Conservation (phyloP, 768 basidiomycete species). For the Lentinula edodes region DNA sequence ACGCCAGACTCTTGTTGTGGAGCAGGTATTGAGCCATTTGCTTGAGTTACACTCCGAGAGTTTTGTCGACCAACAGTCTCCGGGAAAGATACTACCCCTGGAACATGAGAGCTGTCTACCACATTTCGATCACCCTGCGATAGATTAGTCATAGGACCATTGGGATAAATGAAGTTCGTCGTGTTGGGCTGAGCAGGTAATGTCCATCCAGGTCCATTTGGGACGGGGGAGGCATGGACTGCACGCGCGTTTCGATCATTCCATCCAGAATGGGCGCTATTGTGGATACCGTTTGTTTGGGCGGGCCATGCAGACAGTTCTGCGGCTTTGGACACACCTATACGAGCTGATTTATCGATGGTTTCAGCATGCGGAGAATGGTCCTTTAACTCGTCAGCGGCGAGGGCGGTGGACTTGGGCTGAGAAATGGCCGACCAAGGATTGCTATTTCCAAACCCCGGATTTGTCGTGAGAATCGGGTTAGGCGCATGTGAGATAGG, state of each 20-base stretch:
- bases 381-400: neutral
- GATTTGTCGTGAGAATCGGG: neutral
- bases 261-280: neutral
- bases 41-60: neutral
- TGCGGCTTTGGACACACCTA: neutral
- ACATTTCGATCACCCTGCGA: neutral
- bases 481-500: neutral
- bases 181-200: neutral
- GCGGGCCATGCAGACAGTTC: neutral
- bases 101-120: neutral
- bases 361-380: neutral
- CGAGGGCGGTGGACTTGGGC: neutral
- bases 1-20: neutral
- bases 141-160: neutral
- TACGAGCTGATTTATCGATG: neutral
- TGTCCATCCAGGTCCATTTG: neutral
- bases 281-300: neutral
- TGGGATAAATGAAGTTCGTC: neutral
- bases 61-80: neutral
- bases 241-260: neutral
- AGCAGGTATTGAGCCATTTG: neutral
- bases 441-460: neutral
- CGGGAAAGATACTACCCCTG: neutral
- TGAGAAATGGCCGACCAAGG: neutral
- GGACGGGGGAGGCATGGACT: neutral